Evolutionary conservation across 805 yeast genomes (phyloP), one percentile per base, ranked within the genome.

Genomic region (Starmerella etchellsii): DNA sequence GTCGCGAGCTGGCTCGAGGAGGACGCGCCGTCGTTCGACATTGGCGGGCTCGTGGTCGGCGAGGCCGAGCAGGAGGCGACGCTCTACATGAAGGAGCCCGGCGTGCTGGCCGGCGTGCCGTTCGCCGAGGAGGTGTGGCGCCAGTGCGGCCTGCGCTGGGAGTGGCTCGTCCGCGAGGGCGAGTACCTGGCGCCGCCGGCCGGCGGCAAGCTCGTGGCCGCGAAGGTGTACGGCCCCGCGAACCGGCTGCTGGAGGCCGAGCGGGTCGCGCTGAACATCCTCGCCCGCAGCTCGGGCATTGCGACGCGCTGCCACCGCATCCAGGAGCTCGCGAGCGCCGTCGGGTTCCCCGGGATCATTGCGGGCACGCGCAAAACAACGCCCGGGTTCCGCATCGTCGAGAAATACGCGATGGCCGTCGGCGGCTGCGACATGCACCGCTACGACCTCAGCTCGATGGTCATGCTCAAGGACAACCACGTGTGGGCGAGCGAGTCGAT

Each of bases 341-440:
- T 70, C 4, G 91, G 93, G 0, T 88, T 75, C 56, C 64, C 64
- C 3, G 97, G 97, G 0, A 69, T 78, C 20, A 84, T 87, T 57
- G 96, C 97, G 0, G 97, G 96, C 6, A 87, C 97, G 1, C 73
- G 97, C 57, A 87, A 87, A 62, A 88, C 96, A n/a, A 88, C 97
- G 0, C 97, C 97, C 0, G 97, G 97, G 0, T 70, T 87, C 47
- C 73, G 97, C 54, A 66, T 78, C 32, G 63, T 88, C 43, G 97
- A 87, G 57, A 87, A 87, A 59, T 87, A 87, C 62, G 79, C 94
- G 20, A 88, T 87, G 97, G 64, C 83, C 25, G 93, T 87, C 9
- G 97, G 96, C 25, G 96, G 96, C 3, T 81, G 83, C 41, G 97
- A 87, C 57, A 71, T 91, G 41, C 97, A 87, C 60, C 69, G 97